Evolutionary conservation across 2,329 filamentous ascomycete species (phyloP).

Genomic region (Pseudogymnoascus sp.): DNA sequence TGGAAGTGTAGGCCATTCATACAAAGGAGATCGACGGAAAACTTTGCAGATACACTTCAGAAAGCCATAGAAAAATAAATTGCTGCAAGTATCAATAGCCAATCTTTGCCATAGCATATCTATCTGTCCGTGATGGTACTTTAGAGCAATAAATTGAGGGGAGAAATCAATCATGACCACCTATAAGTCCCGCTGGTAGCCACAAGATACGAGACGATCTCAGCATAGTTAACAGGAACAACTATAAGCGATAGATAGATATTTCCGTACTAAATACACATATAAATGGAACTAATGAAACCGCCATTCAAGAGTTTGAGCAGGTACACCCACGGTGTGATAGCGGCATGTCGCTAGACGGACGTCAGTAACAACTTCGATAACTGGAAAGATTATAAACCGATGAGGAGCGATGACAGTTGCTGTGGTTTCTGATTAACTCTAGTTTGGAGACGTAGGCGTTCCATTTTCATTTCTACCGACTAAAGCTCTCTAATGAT

Average conservation of each 20-base stretch:
- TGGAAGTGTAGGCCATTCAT: neutral
- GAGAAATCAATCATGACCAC: too few relatives aligned
- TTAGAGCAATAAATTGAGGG: neutral
- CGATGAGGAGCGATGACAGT: too few relatives aligned
- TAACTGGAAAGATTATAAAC: too few relatives aligned
- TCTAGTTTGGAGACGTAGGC: too few relatives aligned
- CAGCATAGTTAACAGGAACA: neutral
- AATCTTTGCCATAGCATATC: neutral
- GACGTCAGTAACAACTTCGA: too few relatives aligned
- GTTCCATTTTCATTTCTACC: too few relatives aligned
- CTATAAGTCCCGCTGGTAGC: too few relatives aligned
- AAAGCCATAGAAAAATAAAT: neutral
- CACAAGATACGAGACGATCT: neutral
- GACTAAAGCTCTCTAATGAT: too few relatives aligned
- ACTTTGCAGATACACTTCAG: neutral
- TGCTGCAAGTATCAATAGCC: neutral
- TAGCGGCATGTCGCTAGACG: too few relatives aligned
- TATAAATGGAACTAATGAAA: neutral
- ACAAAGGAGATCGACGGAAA: neutral
- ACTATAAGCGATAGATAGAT: neutral
- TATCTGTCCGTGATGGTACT: neutral
- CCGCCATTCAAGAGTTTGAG: neutral
- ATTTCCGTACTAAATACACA: neutral
- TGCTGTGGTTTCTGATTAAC: too few relatives aligned
- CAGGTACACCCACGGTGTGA: neutral